Percentiles rank a stretch among this genome's conserved stretches.
Conservation (phyloP, 371 early-diverging fungal genomes). For the Blastocladiella emersonii region DNA sequence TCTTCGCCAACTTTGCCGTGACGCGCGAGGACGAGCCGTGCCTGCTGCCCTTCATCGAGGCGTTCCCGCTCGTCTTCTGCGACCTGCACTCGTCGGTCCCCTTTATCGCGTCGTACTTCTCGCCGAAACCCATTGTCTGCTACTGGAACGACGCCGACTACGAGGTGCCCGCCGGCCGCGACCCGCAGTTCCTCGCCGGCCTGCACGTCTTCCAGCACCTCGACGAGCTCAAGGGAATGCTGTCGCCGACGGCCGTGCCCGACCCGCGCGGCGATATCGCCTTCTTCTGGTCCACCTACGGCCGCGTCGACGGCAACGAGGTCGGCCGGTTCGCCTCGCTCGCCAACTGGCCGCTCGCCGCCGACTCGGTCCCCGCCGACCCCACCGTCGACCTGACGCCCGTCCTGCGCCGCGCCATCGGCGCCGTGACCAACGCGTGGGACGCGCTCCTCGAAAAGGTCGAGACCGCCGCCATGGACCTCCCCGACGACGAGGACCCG, state of each 20-base stretch:
- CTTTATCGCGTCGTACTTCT: conserved; percentile 22
- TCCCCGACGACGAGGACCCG: background rate
- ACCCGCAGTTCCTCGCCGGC: conserved; percentile 17
- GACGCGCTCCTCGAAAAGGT: background rate
- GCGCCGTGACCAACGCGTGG: background rate
- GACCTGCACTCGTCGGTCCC: conserved; percentile 22
- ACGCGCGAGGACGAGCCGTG: conserved; percentile 18
- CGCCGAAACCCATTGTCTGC: conserved; percentile 19
- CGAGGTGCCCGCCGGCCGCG: conserved; percentile 17
- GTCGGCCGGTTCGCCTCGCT: conserved; percentile 19
- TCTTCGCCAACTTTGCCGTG: conserved; percentile 16
- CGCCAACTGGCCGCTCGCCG: conserved; percentile 15
- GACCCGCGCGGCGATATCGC: conserved; percentile 15
- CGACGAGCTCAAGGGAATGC: conserved; percentile 14
- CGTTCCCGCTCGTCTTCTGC: conserved; percentile 18
- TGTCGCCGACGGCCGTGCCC: conserved; percentile 10
- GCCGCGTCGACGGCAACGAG: conserved; percentile 20
- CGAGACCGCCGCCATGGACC: background rate
- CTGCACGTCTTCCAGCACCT: conserved; percentile 17
- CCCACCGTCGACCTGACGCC: background rate
- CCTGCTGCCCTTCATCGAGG: conserved; percentile 22
- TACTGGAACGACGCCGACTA: conserved; percentile 22
- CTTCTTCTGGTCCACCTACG: conserved; percentile 20
- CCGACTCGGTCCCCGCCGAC: background rate
- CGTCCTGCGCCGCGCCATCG: background rate